Percentiles rank a stretch among this genome's conserved stretches.
These are phyloP conservation scores for Mimosa bimucronata DNA, from an alignment of 306 rosid genomes.

Conservation along the genomic window DNA sequence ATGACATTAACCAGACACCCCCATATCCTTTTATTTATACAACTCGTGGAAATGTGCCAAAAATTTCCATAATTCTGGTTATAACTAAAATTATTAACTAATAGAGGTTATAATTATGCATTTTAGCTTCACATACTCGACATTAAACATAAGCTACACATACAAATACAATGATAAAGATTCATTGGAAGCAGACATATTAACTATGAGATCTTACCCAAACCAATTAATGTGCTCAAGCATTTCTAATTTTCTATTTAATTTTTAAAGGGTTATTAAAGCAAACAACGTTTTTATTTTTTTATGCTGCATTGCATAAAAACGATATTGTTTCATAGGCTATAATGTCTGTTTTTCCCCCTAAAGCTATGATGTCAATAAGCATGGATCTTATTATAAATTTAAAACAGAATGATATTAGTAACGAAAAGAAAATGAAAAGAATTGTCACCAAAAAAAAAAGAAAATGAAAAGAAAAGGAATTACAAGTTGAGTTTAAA, in stretches of 20 bases:
- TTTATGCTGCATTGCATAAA: no score
- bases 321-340: no score
- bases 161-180: background rate
- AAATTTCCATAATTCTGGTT: no score
- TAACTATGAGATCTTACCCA: background rate
- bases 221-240: background rate
- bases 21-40: no score
- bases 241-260: background rate
- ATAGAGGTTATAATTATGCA: background rate
- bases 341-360: no score
- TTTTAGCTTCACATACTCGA: background rate
- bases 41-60: background rate
- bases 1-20: no score
- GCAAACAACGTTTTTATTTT: no score
- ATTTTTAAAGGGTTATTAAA: background rate
- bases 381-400: background rate
- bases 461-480: background rate
- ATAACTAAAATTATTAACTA: background rate
- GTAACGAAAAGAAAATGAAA: no score
- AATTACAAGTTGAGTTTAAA: background rate
- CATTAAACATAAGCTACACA: background rate
- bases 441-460: background rate
- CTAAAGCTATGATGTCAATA: no score
- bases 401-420: background rate
- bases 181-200: background rate